Base-by-base conservation (phyloP, 2,329 filamentous ascomycete species). In the Clarireedia hainanense region DNA sequence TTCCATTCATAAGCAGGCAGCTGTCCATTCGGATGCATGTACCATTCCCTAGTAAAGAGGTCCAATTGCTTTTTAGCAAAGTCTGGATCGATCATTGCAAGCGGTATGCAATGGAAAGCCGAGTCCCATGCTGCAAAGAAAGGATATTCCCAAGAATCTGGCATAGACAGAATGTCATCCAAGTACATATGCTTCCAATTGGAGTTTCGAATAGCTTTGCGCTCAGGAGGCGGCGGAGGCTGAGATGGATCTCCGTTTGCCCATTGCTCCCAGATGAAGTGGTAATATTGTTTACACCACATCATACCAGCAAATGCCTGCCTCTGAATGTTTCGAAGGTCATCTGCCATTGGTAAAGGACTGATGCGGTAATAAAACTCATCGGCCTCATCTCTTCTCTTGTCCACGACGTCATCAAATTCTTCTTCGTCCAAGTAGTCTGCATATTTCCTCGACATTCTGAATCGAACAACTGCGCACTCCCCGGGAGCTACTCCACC, bases 41-140 rank as follows among this genome's bases (percentile, higher is more conserved):
- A 97, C 94, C 92, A 97, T 75, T 97, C 94, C 66, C 92, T 81
- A 2, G 92, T 97, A 69, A 97, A 92, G 43, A 97, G 75, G 69
- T 97, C 94, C 50, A 97, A 83, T 73, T 97, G 92, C 76, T 96
- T 96, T 81, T 97, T 97, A 55, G 92, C 91, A 66, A 96, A 96
- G 43, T 96, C 92, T 0, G 92, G 94, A 66, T 97, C 92, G 60
- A 97, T 91, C 91, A 97, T 96, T 40, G 94, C 89, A 59, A 97
- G 74, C 0, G 91, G 89, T 64, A 97, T 96, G 69, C 91, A 96
- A 73, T 97, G 94, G 72, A 97, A 97, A 5, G 91, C 92, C 54
- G 88, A 92, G 70, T 97, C 92, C 92, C 92, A 97, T 4, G 92
- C 92, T 20, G 91, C 91, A 70, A 96, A 96, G 76, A 96, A 97